Percentiles rank a stretch among this genome's conserved stretches.
Conservation (phyloP, 169 alveolate species). For the Cryptosporidium meleagridis region DNA sequence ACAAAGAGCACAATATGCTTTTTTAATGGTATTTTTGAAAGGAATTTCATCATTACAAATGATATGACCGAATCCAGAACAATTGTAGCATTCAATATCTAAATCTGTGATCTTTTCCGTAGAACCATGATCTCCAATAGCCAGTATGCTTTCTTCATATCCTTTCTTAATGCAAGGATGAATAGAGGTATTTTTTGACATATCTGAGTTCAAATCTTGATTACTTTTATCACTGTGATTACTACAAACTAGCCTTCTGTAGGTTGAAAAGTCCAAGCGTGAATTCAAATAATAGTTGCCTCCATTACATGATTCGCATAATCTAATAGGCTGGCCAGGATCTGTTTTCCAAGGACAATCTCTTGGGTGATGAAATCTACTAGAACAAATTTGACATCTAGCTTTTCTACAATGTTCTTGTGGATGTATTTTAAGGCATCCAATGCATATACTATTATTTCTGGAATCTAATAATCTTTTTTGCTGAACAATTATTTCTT, state of each 20-base stretch:
- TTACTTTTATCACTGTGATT: background rate
- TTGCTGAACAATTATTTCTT: constrained; percentile 21
- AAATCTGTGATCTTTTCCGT: background rate
- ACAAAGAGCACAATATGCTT: constrained; percentile 46
- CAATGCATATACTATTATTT: background rate
- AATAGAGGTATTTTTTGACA: background rate
- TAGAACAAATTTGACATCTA: constrained; percentile 39
- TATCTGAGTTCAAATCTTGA: background rate
- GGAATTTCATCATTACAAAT: constrained; percentile 28
- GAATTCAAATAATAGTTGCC: constrained; percentile 11
- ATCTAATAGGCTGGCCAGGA: background rate
- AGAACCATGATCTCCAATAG: constrained; percentile 6
- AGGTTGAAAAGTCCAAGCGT: background rate
- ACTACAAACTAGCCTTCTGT: constrained; percentile 21
- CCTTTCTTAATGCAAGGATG: constrained; percentile 32
- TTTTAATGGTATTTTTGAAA: background rate
- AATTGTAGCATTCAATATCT: constrained; percentile 21
- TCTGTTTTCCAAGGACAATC: constrained; percentile 37
- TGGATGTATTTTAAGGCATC: constrained; percentile 26
- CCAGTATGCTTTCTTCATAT: constrained; percentile 25
- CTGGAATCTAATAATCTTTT: background rate
- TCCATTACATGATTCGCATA: constrained; percentile 26
- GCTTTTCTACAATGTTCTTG: background rate
- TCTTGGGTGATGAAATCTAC: constrained; percentile 7
- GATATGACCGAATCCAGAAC: constrained; percentile 31